These are phyloP conservation scores for Aphanoascus verrucosus DNA, from an alignment of 2,329 filamentous ascomycete species.

Conservation along the genomic window DNA sequence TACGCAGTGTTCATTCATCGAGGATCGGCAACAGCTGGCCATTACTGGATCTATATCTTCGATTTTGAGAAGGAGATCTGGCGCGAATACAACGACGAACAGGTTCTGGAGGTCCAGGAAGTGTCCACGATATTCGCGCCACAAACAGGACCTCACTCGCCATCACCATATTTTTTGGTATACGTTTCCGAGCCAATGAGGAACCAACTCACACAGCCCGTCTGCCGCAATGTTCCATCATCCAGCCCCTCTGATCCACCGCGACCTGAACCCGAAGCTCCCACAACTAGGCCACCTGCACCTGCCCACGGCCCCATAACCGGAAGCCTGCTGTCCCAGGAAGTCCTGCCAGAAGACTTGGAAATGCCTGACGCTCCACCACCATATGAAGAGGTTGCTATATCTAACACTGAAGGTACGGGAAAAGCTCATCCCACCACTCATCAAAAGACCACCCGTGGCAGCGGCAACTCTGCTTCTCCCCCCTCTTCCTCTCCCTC, in stretches of 20 bases:
- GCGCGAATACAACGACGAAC: constrained; percentile 89
- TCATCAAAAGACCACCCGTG: background rate
- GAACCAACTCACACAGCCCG: constrained; percentile 47
- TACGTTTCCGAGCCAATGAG: constrained; percentile 63
- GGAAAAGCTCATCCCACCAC: background rate
- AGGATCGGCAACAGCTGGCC: constrained; percentile 56
- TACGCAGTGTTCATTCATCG: constrained; percentile 91
- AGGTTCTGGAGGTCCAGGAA: constrained; percentile 58
- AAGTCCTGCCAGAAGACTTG: background rate
- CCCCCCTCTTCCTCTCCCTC: too few species aligned
- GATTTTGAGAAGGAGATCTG: constrained; percentile 74
- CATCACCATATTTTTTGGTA: constrained; percentile 73
- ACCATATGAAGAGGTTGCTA: constrained; percentile 13
- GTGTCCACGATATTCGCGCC: constrained; percentile 57
- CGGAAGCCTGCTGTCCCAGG: background rate
- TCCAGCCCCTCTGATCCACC: background rate
- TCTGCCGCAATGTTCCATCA: constrained; percentile 33
- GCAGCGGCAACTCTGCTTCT: too few species aligned
- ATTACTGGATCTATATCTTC: constrained; percentile 95
- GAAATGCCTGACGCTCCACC: constrained; percentile 12
- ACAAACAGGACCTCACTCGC: constrained; percentile 49
- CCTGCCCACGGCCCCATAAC: background rate
- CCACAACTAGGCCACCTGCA: too few species aligned
- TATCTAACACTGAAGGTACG: constrained; percentile 4
- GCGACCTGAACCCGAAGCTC: background rate